Base-by-base conservation (phyloP, 139 green algal genomes). In the Chlorella sp. region DNA sequence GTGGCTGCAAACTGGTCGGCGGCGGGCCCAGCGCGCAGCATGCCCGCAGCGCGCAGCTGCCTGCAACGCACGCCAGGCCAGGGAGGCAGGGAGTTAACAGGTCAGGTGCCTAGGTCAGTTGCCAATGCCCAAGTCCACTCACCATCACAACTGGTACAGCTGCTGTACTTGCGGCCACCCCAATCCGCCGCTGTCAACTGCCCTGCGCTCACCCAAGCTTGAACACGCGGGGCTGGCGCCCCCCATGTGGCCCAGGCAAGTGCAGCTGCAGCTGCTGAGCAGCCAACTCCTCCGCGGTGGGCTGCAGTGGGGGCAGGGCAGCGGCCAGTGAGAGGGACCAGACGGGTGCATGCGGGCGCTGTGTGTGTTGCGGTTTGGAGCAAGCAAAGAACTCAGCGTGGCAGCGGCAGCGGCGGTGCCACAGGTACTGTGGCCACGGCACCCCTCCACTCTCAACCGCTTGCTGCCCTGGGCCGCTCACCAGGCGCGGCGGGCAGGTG, bases 1-100 rank as follows among this genome's bases (percentile, higher is more conserved):
- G 75, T 56, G 7, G 51, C 51, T 24, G 51, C 51, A 60, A 60
- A 60, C 51, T 60, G 51, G 51, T 60, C 51, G 51, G 51, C 51
- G 24, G 67, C 70, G 20, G 70, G 20, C 36, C 40, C 38, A n/a
- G 24, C 70, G 19, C n/a, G 41, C 48, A 68, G 75, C 75, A 67
- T 46, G 48, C 75, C 75, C n/a, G 34, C 32, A n/a, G 48, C 32
- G n/a, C 48, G 75, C 75, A 81, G 75, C 48, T 43, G 48, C 75
- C 75, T 81, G 75, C 75, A 34, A 16, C 14, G 30, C 26, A 46
- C 30, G 28, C 28, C 4, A 7, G 62, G 58, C 19, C 58, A 67
- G 58, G 58, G n/a, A n/a, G n/a, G 58, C 58, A 67, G 14, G 58
- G 58, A 5, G 58, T 67, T 17, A 30, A 5, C 58, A 67, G 58